Evolutionary conservation across 495 filamentous ascomycete species (phyloP).

Genomic region (Talaromyces ruber): DNA sequence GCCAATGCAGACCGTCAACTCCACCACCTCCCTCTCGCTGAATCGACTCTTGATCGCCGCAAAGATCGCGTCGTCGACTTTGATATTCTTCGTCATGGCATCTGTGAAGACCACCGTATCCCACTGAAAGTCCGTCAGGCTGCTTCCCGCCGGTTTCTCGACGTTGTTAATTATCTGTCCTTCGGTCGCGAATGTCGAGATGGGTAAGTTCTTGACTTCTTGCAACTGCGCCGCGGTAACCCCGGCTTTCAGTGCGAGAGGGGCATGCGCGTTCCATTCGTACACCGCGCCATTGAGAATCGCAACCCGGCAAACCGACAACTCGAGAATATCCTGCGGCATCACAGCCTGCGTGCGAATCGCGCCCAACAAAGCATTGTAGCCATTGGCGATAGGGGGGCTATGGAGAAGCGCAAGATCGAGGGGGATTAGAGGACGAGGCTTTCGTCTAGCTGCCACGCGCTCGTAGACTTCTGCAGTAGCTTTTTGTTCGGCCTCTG

Average conservation of each 20-base stretch:
- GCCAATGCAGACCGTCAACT: constrained; percentile 59
- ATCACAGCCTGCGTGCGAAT: constrained; percentile 59
- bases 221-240: constrained; percentile 12
- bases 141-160: not conserved
- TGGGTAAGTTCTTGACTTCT: constrained; percentile 7
- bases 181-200: not conserved
- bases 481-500: not conserved
- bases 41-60: constrained; percentile 48
- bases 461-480: constrained; percentile 49
- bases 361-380: constrained; percentile 72
- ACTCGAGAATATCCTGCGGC: constrained; percentile 51
- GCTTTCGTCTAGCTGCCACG: constrained; percentile 53
- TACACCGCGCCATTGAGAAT: constrained; percentile 66
- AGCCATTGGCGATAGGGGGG: constrained; percentile 64
- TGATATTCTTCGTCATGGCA: constrained; percentile 25
- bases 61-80: constrained; percentile 58
- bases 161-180: not conserved
- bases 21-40: constrained; percentile 56
- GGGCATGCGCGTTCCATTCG: constrained; percentile 72
- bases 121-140: constrained; percentile 41
- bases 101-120: constrained; percentile 42
- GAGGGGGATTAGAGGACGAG: constrained; percentile 56
- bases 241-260: constrained; percentile 39
- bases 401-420: constrained; percentile 70
- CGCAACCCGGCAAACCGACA: constrained; percentile 68